phyloP scores from a whole-genome alignment of 176 grass and related monocot species.

The Chloris gayana region DNA sequence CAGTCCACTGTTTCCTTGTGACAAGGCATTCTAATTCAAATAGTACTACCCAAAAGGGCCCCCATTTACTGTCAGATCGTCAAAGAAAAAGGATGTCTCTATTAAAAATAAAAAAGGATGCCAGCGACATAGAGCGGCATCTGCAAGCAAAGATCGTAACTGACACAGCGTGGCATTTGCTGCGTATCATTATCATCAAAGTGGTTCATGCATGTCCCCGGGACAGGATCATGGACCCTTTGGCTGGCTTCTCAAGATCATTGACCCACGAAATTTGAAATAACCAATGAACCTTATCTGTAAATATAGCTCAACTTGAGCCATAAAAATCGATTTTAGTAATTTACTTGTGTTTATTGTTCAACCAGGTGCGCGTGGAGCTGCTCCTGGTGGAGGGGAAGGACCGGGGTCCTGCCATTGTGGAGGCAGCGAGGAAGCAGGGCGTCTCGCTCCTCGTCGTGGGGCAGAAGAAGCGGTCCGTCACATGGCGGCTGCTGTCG shows the following conservation, averaged over 20 bases:
- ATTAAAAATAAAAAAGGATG: too few species aligned
- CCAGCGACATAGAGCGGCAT: not conserved
- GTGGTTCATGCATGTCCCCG: slow-evolving; percentile 5
- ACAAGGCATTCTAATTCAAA: slow-evolving; percentile 31
- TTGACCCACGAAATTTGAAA: not conserved
- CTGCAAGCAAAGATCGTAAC: slow-evolving; percentile 40
- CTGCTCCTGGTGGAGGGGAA: slow-evolving; percentile 46
- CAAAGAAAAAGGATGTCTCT: slow-evolving; percentile 21
- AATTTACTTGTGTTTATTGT: not conserved
- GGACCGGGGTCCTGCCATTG: slow-evolving; percentile 64
- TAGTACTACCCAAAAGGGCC: not conserved
- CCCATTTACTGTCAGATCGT: slow-evolving; percentile 34
- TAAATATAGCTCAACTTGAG: too few species aligned
- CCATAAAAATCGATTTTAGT: too few species aligned
- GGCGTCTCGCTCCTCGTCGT: slow-evolving; percentile 64
- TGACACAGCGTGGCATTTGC: slow-evolving; percentile 23
- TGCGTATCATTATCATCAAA: slow-evolving; percentile 10
- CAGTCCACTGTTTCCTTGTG: not conserved
- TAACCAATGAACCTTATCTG: too few species aligned
- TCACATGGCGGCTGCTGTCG: slow-evolving; percentile 61
- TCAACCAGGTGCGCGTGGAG: slow-evolving; percentile 56
- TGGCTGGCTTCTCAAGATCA: not conserved
- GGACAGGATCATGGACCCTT: slow-evolving; percentile 33
- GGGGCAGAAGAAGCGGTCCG: slow-evolving; percentile 64
- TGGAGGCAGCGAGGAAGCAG: slow-evolving; percentile 66